Base-by-base conservation (phyloP, 352 stramenopile species). In the Globisporangium nodosum region DNA sequence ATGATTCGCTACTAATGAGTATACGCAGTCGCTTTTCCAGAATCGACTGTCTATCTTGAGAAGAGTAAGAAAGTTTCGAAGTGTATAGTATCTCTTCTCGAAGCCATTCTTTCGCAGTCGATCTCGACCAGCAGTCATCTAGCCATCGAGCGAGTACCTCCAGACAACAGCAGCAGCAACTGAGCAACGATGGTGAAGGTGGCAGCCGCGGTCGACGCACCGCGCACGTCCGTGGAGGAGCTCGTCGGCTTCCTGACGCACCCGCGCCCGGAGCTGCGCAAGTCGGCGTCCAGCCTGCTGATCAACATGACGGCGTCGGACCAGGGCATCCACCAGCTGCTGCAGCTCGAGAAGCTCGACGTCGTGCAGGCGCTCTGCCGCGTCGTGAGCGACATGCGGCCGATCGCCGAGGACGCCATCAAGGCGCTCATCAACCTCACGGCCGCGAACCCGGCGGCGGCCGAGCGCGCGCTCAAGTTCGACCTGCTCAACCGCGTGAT, bases 401-500 rank as follows among this genome's bases (percentile, higher is more conserved):
- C 85, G 20, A 90, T 94, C 56, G 85, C 85, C 1, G 77, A 91
- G 60, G 85, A 94, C 68, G 85, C 82, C 30, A 90, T 94, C 70
- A 91, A 92, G 62, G 78, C 82, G 66, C 74, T 92, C 31, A 92
- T 94, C 66, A 94, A 94, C 61, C 69, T 94, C 39, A 94, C 82
- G 42, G 85, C 85, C 1, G 74, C 77, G 47, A 90, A 92, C 63
- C 70, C 77, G 0, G 63, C 67, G 20, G 76, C 80, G 3, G 83
- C 81, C 56, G 82, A 92, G 61, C 82, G 81, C 20, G 75, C 82
- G 52, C 73, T 94, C 50, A 85, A 90, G 63, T 88, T 71, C 52
- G 82, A 92, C 54, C 63, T 92, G 53, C 68, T 94, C n/a, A 90
- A 90, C 65, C 82, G 85, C 56, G 74, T 94, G n/a, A 90, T 94